Evolutionary conservation across 768 basidiomycete species (phyloP).

Genomic region (Suillus americanus): DNA sequence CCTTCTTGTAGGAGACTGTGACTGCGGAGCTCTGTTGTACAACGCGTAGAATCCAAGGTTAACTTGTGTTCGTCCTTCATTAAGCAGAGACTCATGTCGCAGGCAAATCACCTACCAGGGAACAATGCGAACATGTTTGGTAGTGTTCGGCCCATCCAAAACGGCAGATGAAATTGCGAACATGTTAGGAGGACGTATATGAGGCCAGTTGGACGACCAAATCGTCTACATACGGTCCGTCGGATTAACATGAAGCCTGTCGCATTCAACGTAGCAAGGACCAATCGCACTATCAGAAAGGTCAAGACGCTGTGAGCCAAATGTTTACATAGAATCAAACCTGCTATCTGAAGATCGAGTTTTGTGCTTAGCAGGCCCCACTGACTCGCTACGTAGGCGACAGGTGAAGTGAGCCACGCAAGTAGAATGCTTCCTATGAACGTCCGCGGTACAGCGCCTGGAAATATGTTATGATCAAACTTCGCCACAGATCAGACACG

Average conservation of each 20-base stretch:
- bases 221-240: constrained; percentile 60
- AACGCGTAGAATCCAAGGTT: constrained; percentile 58
- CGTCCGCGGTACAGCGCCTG: constrained; percentile 86
- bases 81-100: neutral
- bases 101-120: constrained; percentile 52
- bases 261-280: constrained; percentile 67
- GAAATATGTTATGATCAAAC: constrained; percentile 90
- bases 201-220: constrained; percentile 54
- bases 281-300: constrained; percentile 60
- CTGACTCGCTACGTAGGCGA: constrained; percentile 40
- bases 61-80: constrained; percentile 38
- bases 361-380: constrained; percentile 53
- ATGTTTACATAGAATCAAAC: constrained; percentile 41
- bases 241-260: constrained; percentile 61
- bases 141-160: constrained; percentile 91
- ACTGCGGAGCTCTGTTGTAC: constrained; percentile 36
- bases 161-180: constrained; percentile 89
- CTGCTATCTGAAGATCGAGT: constrained; percentile 65
- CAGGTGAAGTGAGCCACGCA: constrained; percentile 53
- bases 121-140: constrained; percentile 93
- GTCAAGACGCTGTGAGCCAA: neutral
- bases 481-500: constrained; percentile 30
- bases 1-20: constrained; percentile 34
- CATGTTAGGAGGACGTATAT: constrained; percentile 70
- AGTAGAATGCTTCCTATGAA: constrained; percentile 79